Evolutionary conservation across 495 filamentous ascomycete genomes (phyloP), one percentile per base, ranked within the genome.

Genomic region (Pyrenopolyporus hunteri): DNA sequence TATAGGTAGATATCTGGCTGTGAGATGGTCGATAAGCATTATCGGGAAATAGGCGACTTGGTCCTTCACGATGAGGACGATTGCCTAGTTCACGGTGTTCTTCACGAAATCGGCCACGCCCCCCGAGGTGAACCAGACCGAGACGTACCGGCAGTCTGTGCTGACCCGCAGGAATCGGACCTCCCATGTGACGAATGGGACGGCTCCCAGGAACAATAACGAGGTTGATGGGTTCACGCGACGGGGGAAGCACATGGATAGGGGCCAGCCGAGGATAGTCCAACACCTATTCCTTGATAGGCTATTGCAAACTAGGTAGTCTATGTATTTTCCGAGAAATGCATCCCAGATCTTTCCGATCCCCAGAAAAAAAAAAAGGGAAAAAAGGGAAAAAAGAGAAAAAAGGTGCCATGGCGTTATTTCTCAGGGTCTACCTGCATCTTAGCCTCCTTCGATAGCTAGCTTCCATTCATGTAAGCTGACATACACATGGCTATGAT

Each of bases 161-260:
- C 56, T 59, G 55, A 65, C 50, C 28, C 31, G 45, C 37, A 49
- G 36, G 44, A 14, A 45, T 48, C 35, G 23, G 32, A 65, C 44
- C 56, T 59, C 37, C 43, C 54, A 35, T 50, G 32, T 29, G 32
- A 47, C 49, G 48, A 49, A 65, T 33, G 33, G 48, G 48, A 57
- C 9, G 19, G 40, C 32, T 51, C 14, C 40, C 44, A 46, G 11
- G 29, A 35, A 55, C 32, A 47, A 35, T 33, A 26, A 48, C 11
- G 53, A 46, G 29, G 44, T 56, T 48, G 50, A 44, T 54, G 28
- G 31, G 20, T 56, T 57, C 45, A 51, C 59, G 51, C 56, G 59
- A 40, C n/a, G 42, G 37, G 23, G 23, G 37, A 20, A 29, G 33
- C 44, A 45, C 23, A 23, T 51, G 45, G 14, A 25, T n/a, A 50